Conservation (phyloP, 2,329 filamentous ascomycete genomes). For the Colletotrichum sp. region DNA sequence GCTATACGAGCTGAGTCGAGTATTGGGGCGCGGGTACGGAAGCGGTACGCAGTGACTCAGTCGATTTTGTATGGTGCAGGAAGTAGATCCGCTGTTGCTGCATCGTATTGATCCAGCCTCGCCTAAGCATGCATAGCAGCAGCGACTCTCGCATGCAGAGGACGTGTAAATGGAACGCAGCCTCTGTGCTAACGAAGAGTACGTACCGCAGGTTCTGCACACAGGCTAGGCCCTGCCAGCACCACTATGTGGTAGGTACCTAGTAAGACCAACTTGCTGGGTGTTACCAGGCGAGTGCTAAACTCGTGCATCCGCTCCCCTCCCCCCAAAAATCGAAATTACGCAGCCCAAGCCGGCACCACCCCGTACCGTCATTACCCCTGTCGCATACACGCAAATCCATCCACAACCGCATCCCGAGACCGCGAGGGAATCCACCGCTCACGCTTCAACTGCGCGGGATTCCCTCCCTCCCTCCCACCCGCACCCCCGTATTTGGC, state of each 20-base stretch:
- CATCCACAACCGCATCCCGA: neutral
- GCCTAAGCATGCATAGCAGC: neutral
- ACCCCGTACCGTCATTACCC: constrained; percentile 10
- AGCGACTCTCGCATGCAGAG: neutral
- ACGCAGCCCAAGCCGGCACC: constrained; percentile 9
- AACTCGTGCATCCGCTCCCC: neutral
- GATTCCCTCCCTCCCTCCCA: neutral
- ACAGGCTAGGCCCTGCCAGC: neutral
- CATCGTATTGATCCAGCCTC: neutral
- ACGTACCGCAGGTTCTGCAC: neutral
- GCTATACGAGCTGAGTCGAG: constrained; percentile 19
- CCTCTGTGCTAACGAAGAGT: neutral
- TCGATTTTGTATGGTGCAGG: rapidly evolving
- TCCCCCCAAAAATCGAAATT: constrained; percentile 5
- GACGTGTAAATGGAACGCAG: neutral
- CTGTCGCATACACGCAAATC: constrained; percentile 6
- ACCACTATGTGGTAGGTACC: too few relatives aligned
- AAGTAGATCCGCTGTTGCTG: constrained; percentile 3
- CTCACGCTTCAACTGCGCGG: neutral
- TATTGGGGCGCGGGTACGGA: neutral
- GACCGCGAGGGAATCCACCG: neutral
- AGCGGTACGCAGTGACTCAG: rapidly evolving
- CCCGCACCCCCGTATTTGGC: constrained; percentile 1
- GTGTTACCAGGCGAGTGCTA: neutral
- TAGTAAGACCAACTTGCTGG: neutral